Evolutionary conservation across 2,329 filamentous ascomycete species (phyloP), one percentile per base, ranked within the genome.

Genomic region (Stachybotrys chlorohalonatus): DNA sequence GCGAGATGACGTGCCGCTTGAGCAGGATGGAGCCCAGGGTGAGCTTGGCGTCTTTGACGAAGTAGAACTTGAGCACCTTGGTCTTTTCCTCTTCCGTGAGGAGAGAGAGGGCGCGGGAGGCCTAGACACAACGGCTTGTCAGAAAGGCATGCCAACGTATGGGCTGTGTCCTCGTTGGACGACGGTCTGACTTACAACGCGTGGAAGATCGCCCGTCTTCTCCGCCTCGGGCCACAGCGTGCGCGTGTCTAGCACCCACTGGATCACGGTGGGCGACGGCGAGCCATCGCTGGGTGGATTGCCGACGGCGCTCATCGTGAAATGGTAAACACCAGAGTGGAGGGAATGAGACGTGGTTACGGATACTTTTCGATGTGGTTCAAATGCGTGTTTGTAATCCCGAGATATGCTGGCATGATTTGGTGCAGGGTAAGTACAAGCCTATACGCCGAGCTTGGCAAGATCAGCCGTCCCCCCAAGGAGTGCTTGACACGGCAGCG

Each of bases 11-110:
- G 61, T 85, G 78, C 54, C 86, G 85, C 73, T 93, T 93, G 56
- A 92, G 75, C 52, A 93, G 78, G 48, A 85, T 80, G 16, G 88
- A 92, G 30, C 73, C 86, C 47, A 93, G 77, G 51, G 81, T 80
- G 79, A 91, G 86, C 66, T 87, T 87, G 53, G 88, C 88, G 70
- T 92, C 89, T 64, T 80, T 76, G 61, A 86, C 73, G 67, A 85
- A 82, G 71, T 83, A 81, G 71, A 83, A 89, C 55, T 75, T 75
- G 8, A 84, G 75, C 36, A 85, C 79, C 13, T 71, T 69, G 52
- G 77, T 67, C 57, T 79, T 80, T 66, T 90, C 86, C 9, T 79
- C 70, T 1, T 70, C 61, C 2, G 73, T 68, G 51, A 86, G 73
- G 31, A 85, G 72, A 8, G 71, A 68, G 42, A 86, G 70, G 24